Conservation (phyloP, 2,329 filamentous ascomycete species). For the Tetracladium maxilliforme region DNA sequence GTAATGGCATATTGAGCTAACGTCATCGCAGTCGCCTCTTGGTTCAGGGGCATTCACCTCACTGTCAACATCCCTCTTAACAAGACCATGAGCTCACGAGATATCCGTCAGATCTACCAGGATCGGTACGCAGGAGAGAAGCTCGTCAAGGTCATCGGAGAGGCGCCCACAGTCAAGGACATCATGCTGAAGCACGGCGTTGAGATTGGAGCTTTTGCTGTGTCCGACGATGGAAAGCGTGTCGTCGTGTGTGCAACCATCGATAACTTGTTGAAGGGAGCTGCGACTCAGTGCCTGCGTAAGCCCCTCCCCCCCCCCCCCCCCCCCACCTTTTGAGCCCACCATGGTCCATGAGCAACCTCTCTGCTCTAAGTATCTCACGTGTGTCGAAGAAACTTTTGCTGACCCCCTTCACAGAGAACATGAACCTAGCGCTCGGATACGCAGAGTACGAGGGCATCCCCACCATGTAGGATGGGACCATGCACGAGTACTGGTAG, state of each 20-base stretch:
- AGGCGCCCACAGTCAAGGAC: conserved; percentile 71
- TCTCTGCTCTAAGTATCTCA: conserved; percentile 5
- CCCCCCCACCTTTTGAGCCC: conserved; percentile 1
- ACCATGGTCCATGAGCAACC: too few relatives aligned
- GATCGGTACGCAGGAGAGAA: conserved; percentile 93
- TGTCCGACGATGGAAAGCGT: conserved; percentile 75
- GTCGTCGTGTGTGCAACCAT: conserved; percentile 92
- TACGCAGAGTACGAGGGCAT: conserved; percentile 85
- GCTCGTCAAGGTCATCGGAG: conserved; percentile 82
- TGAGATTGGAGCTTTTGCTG: conserved; percentile 92
- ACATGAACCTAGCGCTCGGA: conserved; percentile 86
- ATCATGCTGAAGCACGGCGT: conserved; percentile 78
- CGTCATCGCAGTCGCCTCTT: too few relatives aligned
- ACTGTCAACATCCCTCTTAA: conserved; percentile 83
- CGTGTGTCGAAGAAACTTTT: conserved; percentile 3
- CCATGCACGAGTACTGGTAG: too few relatives aligned
- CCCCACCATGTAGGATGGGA: too few relatives aligned
- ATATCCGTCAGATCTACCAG: conserved; percentile 90
- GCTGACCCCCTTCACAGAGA: conserved; percentile 37
- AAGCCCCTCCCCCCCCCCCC: conserved; percentile 32
- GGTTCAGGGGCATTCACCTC: conserved; percentile 92
- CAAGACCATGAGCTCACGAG: conserved; percentile 74
- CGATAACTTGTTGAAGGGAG: conserved; percentile 87
- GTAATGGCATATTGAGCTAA: too few relatives aligned
- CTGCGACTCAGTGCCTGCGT: conserved; percentile 85